Conservation (phyloP, 352 stramenopile genomes). For the Globisporangium abappressorium region DNA sequence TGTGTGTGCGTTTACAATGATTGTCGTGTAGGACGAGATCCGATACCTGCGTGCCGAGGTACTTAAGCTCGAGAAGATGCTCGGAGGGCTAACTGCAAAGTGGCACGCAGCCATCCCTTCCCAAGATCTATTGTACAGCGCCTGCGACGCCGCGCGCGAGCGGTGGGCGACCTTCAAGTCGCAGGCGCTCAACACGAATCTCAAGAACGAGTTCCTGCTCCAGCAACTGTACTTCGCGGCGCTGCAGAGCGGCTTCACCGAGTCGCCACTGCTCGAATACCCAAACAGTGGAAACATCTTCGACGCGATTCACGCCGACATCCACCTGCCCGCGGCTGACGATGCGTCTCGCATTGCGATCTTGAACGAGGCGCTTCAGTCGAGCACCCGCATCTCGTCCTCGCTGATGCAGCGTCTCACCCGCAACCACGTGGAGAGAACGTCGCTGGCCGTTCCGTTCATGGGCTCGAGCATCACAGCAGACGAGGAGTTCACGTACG, state of each 20-base stretch:
- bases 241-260: conserved; percentile 2
- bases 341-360: background rate
- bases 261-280: conserved; percentile 4
- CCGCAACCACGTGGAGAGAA: background rate
- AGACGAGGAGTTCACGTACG: conserved; percentile 3
- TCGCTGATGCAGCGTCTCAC: background rate
- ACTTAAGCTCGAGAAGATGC: background rate
- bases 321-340: background rate
- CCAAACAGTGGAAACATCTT: background rate
- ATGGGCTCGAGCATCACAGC: conserved; percentile 1
- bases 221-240: conserved; percentile 1
- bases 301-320: conserved; percentile 1
- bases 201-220: background rate
- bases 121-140: background rate
- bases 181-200: background rate
- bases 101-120: background rate
- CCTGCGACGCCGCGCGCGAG: background rate
- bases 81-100: background rate
- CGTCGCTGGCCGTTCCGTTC: conserved; percentile 3
- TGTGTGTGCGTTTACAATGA: no score
- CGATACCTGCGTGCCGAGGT: background rate
- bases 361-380: background rate
- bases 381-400: background rate
- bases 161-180: background rate
- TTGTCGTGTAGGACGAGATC: background rate